phyloP scores from a whole-genome alignment of 1,284 basidiomycete species.

The Malassezia sympodialis region DNA sequence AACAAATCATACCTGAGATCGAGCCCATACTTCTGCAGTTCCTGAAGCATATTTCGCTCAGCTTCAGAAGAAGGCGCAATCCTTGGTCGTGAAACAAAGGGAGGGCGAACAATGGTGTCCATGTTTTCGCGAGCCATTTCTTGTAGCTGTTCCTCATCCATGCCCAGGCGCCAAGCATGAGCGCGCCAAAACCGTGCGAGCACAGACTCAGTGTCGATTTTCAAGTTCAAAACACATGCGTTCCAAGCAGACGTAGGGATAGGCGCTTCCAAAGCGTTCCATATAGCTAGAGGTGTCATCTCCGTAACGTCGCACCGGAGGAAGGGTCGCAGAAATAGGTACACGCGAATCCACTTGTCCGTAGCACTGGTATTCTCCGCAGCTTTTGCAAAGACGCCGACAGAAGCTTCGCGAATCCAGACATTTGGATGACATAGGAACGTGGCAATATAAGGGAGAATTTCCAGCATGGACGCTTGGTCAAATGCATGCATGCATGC shows the following conservation, averaged over 20 bases:
- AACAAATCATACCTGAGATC: background rate
- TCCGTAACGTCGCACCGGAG: slow-evolving; percentile 72
- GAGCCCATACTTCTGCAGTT: background rate
- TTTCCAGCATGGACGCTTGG: slow-evolving; percentile 51
- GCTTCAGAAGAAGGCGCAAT: background rate
- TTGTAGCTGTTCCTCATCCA: background rate
- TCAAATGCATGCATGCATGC: background rate
- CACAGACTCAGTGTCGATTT: background rate
- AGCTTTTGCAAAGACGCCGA: slow-evolving; percentile 73
- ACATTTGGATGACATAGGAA: slow-evolving; percentile 89
- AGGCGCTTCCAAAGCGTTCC: slow-evolving; percentile 65
- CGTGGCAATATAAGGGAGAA: slow-evolving; percentile 72
- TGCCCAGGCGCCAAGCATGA: background rate
- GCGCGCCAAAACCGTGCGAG: background rate
- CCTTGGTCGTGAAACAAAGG: background rate
- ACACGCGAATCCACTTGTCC: slow-evolving; percentile 92
- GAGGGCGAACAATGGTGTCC: slow-evolving; percentile 4
- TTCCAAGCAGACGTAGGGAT: slow-evolving; percentile 65
- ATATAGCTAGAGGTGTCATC: slow-evolving; percentile 55
- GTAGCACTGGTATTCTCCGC: slow-evolving; percentile 57
- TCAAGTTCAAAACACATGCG: slow-evolving; percentile 56
- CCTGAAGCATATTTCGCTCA: slow-evolving; percentile 1
- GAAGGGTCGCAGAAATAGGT: slow-evolving; percentile 76
- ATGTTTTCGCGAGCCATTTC: background rate
- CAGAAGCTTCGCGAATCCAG: slow-evolving; percentile 94